These are phyloP conservation scores for Cryphonectria japonica DNA, from an alignment of 2,329 filamentous ascomycete genomes.

Conservation along the genomic window DNA sequence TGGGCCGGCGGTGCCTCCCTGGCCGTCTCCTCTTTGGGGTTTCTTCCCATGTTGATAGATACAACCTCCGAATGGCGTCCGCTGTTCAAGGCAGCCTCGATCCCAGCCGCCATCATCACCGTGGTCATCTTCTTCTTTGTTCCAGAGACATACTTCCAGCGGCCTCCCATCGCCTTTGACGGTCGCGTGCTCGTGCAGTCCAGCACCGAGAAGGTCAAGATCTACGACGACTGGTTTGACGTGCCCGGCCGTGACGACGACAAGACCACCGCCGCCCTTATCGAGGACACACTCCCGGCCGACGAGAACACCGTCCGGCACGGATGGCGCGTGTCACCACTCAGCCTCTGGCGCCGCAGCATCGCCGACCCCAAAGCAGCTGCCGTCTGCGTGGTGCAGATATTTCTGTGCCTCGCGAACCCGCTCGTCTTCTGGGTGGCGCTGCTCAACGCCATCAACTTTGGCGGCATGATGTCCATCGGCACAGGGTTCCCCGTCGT, in stretches of 20 bases:
- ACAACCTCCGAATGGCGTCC: constrained; percentile 38
- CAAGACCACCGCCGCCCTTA: neutral
- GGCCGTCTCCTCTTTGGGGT: constrained; percentile 34
- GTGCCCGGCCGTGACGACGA: constrained; percentile 29
- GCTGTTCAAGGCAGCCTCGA: constrained; percentile 40
- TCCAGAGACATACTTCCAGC: constrained; percentile 46
- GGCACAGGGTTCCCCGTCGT: constrained; percentile 31
- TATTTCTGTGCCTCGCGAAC: constrained; percentile 34
- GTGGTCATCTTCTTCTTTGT: constrained; percentile 38
- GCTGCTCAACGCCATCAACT: constrained; percentile 35
- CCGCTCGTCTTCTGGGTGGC: constrained; percentile 37
- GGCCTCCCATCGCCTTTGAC: constrained; percentile 46
- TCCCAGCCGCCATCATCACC: constrained; percentile 34
- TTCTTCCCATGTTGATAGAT: constrained; percentile 37
- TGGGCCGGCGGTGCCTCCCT: constrained; percentile 39
- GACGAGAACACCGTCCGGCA: constrained; percentile 10
- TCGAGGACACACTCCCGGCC: constrained; percentile 23
- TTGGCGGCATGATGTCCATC: constrained; percentile 34
- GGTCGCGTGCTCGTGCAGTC: constrained; percentile 44
- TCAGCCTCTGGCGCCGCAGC: constrained; percentile 22
- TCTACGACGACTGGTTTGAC: constrained; percentile 41
- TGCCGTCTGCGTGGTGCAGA: constrained; percentile 32
- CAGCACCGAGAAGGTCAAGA: constrained; percentile 42
- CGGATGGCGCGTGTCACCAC: constrained; percentile 22
- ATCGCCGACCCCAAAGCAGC: constrained; percentile 28